A percentile compares a stretch with the other conserved stretches of the same genome.
phyloP scores from a whole-genome alignment of 2,329 filamentous ascomycete genomes.

The Zalaria obscura region DNA sequence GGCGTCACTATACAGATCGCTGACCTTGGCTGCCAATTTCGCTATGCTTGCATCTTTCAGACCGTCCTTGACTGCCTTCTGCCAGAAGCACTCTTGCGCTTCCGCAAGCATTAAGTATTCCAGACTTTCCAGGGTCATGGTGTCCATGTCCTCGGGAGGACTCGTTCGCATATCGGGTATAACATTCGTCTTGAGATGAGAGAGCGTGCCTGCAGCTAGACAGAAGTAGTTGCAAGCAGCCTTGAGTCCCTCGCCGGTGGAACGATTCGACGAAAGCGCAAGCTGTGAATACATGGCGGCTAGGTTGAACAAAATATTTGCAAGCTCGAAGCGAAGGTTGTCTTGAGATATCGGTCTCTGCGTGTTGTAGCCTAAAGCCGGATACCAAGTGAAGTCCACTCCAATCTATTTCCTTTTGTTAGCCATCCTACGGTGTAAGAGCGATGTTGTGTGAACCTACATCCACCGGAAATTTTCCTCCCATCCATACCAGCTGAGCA shows the following conservation, averaged over 20 bases:
- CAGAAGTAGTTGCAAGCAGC: slow-evolving; percentile 82
- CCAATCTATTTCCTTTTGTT: slow-evolving; percentile 48
- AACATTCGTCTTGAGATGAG: slow-evolving; percentile 60
- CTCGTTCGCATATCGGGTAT: slow-evolving; percentile 65
- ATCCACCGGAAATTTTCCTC: slow-evolving; percentile 92
- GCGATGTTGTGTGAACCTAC: slow-evolving; percentile 31
- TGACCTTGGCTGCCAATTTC: slow-evolving; percentile 79
- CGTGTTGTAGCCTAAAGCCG: slow-evolving; percentile 78
- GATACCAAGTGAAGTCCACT: slow-evolving; percentile 93
- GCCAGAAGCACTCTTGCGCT: slow-evolving; percentile 96
- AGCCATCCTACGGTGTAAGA: slow-evolving; percentile 5
- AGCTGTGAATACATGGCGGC: slow-evolving; percentile 88
- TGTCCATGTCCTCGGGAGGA: slow-evolving; percentile 92
- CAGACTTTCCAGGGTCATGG: slow-evolving; percentile 69
- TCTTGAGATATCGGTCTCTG: slow-evolving; percentile 56
- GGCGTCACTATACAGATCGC: slow-evolving; percentile 75
- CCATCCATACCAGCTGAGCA: slow-evolving; percentile 83
- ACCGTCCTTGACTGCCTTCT: slow-evolving; percentile 86
- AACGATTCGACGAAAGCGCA: slow-evolving; percentile 64
- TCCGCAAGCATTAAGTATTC: slow-evolving; percentile 78
- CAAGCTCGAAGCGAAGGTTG: slow-evolving; percentile 66
- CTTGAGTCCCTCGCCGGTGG: slow-evolving; percentile 70
- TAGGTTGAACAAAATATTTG: slow-evolving; percentile 87
- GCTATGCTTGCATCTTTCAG: slow-evolving; percentile 88
- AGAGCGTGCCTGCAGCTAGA: slow-evolving; percentile 69